phyloP scores from a whole-genome alignment of 345 rosid species.

The Xanthoceras sorbifolium region DNA sequence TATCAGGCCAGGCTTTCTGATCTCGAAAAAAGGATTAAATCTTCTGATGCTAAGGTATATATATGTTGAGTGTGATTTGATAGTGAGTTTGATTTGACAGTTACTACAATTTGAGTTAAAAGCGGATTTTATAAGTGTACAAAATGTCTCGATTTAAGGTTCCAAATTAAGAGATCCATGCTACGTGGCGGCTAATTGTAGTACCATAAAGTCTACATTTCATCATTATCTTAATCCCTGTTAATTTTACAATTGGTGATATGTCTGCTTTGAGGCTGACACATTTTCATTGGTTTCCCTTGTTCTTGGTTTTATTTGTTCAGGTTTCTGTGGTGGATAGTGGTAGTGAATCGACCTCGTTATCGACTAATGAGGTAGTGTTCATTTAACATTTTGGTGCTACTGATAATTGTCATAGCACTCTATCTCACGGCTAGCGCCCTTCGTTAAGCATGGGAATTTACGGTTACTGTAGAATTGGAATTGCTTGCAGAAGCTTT shows the following conservation, averaged over 20 bases:
- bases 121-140: background rate
- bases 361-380: conserved; percentile 69
- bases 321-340: conserved; percentile 50
- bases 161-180: background rate
- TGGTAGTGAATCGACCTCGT: conserved; percentile 35
- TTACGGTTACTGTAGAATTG: background rate
- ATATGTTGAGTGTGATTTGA: background rate
- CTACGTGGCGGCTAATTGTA: background rate
- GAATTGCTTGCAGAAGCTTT: background rate
- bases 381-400: conserved; percentile 10
- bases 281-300: background rate
- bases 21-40: conserved; percentile 61
- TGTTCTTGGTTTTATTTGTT: conserved; percentile 3
- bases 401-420: background rate
- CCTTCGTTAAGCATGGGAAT: background rate
- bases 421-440: background rate
- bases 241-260: background rate
- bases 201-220: background rate
- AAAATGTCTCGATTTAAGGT: background rate
- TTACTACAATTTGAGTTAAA: background rate
- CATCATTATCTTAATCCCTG: background rate
- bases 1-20: conserved; percentile 74
- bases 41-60: conserved; percentile 68
- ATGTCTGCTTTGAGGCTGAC: background rate
- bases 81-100: background rate